Conservation (phyloP, 768 basidiomycete species). For the Hygrocybe punicea region DNA sequence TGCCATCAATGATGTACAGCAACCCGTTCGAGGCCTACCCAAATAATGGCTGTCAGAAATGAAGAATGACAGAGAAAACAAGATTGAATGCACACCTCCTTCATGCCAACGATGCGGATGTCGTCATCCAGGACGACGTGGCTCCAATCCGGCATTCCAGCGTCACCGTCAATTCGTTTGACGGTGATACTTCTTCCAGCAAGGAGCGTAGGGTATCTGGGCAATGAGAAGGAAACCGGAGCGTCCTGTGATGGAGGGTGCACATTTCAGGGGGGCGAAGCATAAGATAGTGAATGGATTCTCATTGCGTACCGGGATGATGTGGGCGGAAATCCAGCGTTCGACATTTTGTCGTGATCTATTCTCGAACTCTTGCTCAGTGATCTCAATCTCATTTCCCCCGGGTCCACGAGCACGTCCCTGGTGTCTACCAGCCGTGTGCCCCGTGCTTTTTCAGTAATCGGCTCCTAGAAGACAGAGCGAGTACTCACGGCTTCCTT, state of each 20-base stretch:
- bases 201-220: conserved; percentile 56
- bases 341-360: conserved; percentile 64
- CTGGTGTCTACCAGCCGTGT: conserved; percentile 53
- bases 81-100: conserved; percentile 46
- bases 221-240: conserved; percentile 45
- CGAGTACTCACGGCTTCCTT: conserved; percentile 71
- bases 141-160: conserved; percentile 48
- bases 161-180: conserved; percentile 34
- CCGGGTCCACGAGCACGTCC: conserved; percentile 38
- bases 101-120: conserved; percentile 54
- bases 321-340: conserved; percentile 78
- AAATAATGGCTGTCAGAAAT: conserved; percentile 1
- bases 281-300: background rate
- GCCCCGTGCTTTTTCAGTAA: background rate
- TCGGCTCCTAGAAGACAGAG: background rate
- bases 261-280: background rate
- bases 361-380: conserved; percentile 64
- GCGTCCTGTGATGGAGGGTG: conserved; percentile 36
- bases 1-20: conserved; percentile 56
- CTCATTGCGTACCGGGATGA: conserved; percentile 61
- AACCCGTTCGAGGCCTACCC: conserved; percentile 53
- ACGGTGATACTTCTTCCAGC: conserved; percentile 58
- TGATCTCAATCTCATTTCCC: conserved; percentile 51
- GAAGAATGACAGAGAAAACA: background rate
- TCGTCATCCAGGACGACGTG: conserved; percentile 55